Base-by-base conservation (phyloP, 148 eudicot species). In the Nepenthes gracilis region DNA sequence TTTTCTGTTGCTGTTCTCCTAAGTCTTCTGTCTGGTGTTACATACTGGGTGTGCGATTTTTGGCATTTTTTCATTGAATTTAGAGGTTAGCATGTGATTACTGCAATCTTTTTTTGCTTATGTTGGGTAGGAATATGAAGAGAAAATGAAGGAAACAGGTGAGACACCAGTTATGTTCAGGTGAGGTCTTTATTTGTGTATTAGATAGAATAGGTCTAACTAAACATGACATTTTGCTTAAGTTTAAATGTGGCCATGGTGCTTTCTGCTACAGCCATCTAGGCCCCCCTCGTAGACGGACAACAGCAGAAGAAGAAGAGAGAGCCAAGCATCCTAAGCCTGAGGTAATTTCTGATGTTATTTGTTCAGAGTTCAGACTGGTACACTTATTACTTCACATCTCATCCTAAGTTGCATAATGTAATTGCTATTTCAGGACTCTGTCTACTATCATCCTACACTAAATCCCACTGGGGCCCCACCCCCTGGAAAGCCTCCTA, bases 141-240 rank as follows among this genome's bases (percentile, higher is more conserved):
- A 81, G 2, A 92, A 92, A 65, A 67, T 80, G 86, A 73, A 77
- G 74, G 98, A 92, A 66, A 92, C 85, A 74, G 98, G 98, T 47
- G 98, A 88, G 83, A 72, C 85, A 52, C 96, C 98, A 53, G 94
- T 88, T 66, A 92, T 92, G 98, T 92, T 88, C 80, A 92, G 98
- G 98, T 92, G 64, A 57, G 57, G 54, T 47, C 38, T 36, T 76
- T 36, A 9, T 48, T 61, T 10, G 5, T 45, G 35, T 51, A 58
- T 45, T 65, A 58, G 33, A 57, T 65, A 45, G 50, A 45, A 64
- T 34, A 40, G 6, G 45, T 40, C 45, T 40, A 40, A 40, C 45
- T 40, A 40, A 40, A 40, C 45, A 40, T 40, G 8, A 40, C 45
- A 40, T 40, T 40, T 40, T 40, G 45, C 45, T 40, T 40, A 23